Conservation (phyloP, 441 rosid species). For the Erodium chrysanthum region DNA sequence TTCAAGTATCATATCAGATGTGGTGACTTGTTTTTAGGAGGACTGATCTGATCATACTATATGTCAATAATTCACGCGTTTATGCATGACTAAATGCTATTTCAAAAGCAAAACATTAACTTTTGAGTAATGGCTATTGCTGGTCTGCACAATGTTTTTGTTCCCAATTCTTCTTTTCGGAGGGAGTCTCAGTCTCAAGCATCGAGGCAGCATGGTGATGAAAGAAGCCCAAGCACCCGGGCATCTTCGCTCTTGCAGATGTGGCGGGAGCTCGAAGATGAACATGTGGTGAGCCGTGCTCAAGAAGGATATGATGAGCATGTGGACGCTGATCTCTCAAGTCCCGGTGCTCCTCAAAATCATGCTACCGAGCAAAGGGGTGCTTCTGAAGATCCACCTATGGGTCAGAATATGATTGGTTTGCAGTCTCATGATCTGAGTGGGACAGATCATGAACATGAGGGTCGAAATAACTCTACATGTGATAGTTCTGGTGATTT, state of each 20-base stretch:
- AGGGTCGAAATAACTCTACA: conserved; percentile 18
- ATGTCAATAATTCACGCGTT: conserved; percentile 27
- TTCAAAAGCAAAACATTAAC: neutral
- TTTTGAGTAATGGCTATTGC: conserved; percentile 60
- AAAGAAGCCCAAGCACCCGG: conserved; percentile 47
- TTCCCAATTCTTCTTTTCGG: conserved; percentile 54
- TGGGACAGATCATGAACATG: conserved; percentile 39
- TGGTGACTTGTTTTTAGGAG: neutral
- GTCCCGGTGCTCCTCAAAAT: conserved; percentile 32
- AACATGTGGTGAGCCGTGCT: conserved; percentile 47
- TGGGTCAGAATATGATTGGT: conserved; percentile 41
- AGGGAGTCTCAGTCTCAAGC: conserved; percentile 52
- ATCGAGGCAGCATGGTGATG: conserved; percentile 39
- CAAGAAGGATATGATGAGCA: conserved; percentile 41
- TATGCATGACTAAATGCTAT: conserved; percentile 7
- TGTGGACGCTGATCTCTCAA: conserved; percentile 26
- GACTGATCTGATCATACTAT: conserved; percentile 4
- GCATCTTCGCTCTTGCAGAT: conserved; percentile 68
- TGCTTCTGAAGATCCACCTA: conserved; percentile 35
- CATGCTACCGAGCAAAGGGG: conserved; percentile 28
- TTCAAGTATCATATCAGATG: neutral
- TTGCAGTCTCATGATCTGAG: conserved; percentile 44
- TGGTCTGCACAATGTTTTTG: conserved; percentile 63
- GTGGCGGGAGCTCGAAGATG: conserved; percentile 89
- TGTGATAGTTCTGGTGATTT: conserved; percentile 41